Conservation (phyloP, 495 filamentous ascomycete genomes). For the Aspergillus steynii region DNA sequence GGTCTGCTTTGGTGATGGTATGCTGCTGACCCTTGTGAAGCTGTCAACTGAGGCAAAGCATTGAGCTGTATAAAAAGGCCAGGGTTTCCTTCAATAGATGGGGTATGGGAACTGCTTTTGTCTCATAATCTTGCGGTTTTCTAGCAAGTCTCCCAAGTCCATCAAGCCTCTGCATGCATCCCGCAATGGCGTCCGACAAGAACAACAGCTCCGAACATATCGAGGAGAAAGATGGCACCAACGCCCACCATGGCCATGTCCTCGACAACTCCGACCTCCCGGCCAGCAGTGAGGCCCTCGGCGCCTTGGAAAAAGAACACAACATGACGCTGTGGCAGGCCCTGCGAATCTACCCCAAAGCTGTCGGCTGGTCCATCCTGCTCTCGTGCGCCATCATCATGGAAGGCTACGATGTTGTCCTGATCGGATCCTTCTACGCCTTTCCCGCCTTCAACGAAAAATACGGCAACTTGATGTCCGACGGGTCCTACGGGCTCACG, state of each 20-base stretch:
- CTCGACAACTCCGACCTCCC: not conserved
- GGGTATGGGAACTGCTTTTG: not conserved
- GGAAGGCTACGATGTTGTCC: conserved; percentile 48
- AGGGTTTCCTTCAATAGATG: not conserved
- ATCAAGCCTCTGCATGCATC: not conserved
- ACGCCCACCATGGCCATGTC: not conserved
- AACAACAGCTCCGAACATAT: not conserved
- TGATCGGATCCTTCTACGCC: conserved; percentile 38
- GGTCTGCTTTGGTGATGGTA: not conserved
- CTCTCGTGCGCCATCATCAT: conserved; percentile 45
- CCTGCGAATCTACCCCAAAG: conserved; percentile 45
- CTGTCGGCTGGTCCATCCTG: conserved; percentile 44
- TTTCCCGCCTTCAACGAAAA: conserved; percentile 34
- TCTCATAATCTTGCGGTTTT: not conserved
- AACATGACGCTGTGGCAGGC: conserved; percentile 25
- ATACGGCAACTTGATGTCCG: conserved; percentile 29
- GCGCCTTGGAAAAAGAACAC: conserved; percentile 23
- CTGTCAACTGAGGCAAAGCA: not conserved
- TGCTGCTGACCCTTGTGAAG: not conserved
- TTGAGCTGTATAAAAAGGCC: not conserved
- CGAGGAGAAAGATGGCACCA: not conserved
- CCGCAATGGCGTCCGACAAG: not conserved
- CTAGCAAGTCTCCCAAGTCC: not conserved
- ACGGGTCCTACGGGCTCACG: conserved; percentile 39
- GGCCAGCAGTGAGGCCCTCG: conserved; percentile 20